Base-by-base conservation (phyloP, 352 stramenopile genomes). In the Globisporangium ultimum region DNA sequence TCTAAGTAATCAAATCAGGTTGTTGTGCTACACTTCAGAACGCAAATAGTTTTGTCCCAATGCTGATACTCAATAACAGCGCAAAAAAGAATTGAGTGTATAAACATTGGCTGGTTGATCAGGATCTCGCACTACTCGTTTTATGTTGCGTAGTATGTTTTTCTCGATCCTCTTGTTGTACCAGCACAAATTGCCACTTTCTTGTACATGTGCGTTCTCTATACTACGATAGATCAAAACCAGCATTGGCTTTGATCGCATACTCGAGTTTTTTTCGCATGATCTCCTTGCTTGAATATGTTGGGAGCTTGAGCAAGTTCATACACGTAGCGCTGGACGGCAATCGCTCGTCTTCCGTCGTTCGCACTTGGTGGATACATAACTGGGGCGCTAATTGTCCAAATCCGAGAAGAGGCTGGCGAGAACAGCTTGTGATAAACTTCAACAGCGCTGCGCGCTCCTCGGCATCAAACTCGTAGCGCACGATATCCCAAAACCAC, bases 241-340 rank as follows among this genome's bases (percentile, higher is more conserved):
- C 97, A 13, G 96, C 88, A 55, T 96, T 97, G 8, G 93, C 82
- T 66, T 91, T 86, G 64, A 99, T 98, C 14, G 97, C 89, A 67
- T 98, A 97, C 12, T 98, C 53, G 10, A 99, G 76, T 69, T 99
- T 99, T 48, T 91, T 73, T 51, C 81, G 81, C 74, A 99, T 86
- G 46, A 97, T 84, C 36, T 95, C 92, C 61, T 98, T 93, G 66
- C 75, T 97, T 32, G 90, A 98, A 69, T 99, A 99, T 18, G 93
- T 97, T 21, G 96, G 97, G 28, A 99, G 81, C 73, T 99, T 99
- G 28, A 99, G 77, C 34, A 95, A 79, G 69, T 99, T 99, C 83
- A 99, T 99, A 77, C 97, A 99, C 51, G 97, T 99, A 11, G 87
- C 80, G 56, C 84, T 93, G 17, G 84, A 91, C 15, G 80, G 84